Percentiles rank a stretch among this genome's conserved stretches.
These are phyloP conservation scores for Achaetomium macrosporum DNA, from an alignment of 2,329 filamentous ascomycete genomes.

Conservation along the genomic window DNA sequence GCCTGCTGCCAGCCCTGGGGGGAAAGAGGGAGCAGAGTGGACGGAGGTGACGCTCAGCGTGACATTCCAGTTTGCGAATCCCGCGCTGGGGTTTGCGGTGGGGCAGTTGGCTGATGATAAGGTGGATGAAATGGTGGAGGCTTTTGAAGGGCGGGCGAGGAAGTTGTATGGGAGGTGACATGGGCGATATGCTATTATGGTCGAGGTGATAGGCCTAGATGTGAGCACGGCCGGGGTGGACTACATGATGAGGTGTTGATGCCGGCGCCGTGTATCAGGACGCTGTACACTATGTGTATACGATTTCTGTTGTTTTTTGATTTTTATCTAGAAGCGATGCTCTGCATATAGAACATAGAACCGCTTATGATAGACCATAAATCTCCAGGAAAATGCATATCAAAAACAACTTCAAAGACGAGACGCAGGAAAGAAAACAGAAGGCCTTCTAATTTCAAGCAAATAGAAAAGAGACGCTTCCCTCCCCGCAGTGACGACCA, in stretches of 20 bases:
- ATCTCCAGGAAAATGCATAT: slow-evolving; percentile 1
- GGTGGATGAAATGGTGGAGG: slow-evolving; percentile 82
- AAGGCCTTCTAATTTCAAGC: slow-evolving; percentile 5
- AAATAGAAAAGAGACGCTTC: neutral
- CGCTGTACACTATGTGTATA: neutral
- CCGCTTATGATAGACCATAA: slow-evolving; percentile 1
- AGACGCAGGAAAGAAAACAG: neutral
- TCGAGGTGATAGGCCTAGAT: neutral
- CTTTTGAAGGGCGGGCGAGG: slow-evolving; percentile 78
- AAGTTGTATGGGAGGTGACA: slow-evolving; percentile 41
- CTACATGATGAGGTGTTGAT: too few species aligned
- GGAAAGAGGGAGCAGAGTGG: slow-evolving; percentile 32
- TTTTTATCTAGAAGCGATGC: neutral
- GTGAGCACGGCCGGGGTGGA: too few species aligned
- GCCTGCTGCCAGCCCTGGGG: slow-evolving; percentile 29
- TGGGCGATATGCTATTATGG: too few species aligned
- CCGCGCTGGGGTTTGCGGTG: slow-evolving; percentile 79
- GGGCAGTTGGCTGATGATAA: slow-evolving; percentile 76
- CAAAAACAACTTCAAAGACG: slow-evolving; percentile 3
- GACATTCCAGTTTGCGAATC: slow-evolving; percentile 79
- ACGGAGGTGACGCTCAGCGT: slow-evolving; percentile 74
- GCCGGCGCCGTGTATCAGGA: neutral
- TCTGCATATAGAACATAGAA: slow-evolving; percentile 11
- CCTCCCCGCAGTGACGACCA: slow-evolving; percentile 2
- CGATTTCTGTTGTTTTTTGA: slow-evolving; percentile 4